Percentiles rank a stretch among this genome's conserved stretches.
Conservation (phyloP, 148 eudicot genomes). For the Polygonum maritimum region DNA sequence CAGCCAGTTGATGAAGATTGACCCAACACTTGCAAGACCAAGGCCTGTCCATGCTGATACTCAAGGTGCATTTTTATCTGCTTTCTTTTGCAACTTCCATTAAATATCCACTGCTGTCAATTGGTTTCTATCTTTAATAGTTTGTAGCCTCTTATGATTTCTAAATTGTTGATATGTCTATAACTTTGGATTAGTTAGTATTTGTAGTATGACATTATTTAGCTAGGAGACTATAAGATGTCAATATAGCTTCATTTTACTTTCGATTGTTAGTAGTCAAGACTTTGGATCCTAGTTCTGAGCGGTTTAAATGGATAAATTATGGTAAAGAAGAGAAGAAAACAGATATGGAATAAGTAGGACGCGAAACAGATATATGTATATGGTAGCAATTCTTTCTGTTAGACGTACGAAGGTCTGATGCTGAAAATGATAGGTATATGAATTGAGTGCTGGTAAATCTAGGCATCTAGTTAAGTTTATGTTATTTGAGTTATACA, state of each 20-base stretch:
- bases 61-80: constrained; percentile 31
- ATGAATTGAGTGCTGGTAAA: not conserved
- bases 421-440: not conserved
- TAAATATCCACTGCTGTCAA: constrained; percentile 11
- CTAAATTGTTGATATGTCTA: not conserved
- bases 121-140: not conserved
- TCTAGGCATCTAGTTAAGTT: not conserved
- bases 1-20: constrained; percentile 22
- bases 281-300: not conserved
- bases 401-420: not conserved
- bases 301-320: not conserved
- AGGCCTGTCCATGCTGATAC: constrained; percentile 31
- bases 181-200: not conserved
- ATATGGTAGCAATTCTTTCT: not conserved
- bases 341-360: not conserved
- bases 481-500: not conserved
- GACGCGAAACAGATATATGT: not conserved
- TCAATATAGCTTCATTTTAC: not conserved
- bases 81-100: constrained; percentile 24
- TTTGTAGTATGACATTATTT: not conserved
- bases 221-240: not conserved
- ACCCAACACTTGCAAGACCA: constrained; percentile 27
- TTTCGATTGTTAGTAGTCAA: not conserved
- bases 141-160: not conserved
- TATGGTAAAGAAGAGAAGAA: not conserved